phyloP scores from a whole-genome alignment of 2,329 filamentous ascomycete species.

The Fusarium sp. region DNA sequence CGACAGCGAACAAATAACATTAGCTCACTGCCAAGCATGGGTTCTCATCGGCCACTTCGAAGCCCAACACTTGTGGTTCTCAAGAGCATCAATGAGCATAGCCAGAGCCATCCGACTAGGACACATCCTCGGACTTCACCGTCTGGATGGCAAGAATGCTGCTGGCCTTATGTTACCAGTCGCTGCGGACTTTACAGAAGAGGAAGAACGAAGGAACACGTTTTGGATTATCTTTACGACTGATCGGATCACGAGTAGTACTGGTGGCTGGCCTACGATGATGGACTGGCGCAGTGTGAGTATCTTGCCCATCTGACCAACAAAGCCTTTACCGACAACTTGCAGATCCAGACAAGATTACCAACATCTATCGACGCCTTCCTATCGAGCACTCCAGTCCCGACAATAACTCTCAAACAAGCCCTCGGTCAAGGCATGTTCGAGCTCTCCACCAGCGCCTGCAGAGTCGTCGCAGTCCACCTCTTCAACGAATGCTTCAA shows the following conservation, averaged over 20 bases:
- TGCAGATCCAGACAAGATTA: constrained; percentile 20
- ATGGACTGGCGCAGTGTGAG: constrained; percentile 64
- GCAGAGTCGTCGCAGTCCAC: constrained; percentile 33
- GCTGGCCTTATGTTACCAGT: constrained; percentile 56
- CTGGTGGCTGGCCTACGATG: constrained; percentile 87
- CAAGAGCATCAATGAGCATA: constrained; percentile 81
- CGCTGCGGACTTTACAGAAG: constrained; percentile 79
- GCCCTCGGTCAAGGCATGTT: constrained; percentile 33
- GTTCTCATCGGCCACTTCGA: constrained; percentile 77
- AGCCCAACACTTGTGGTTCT: constrained; percentile 83
- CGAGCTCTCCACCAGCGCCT: constrained; percentile 35
- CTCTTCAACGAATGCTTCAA: constrained; percentile 38
- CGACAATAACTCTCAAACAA: constrained; percentile 27
- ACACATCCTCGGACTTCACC: constrained; percentile 84
- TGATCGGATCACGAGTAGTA: constrained; percentile 83
- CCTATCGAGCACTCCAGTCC: constrained; percentile 46
- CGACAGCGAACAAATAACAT: constrained; percentile 60
- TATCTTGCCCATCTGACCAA: no score
- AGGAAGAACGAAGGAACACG: constrained; percentile 75
- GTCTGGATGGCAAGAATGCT: constrained; percentile 48
- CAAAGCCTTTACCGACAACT: no score
- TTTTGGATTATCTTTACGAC: constrained; percentile 85
- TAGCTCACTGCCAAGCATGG: constrained; percentile 78
- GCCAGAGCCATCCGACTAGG: constrained; percentile 75
- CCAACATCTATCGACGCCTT: constrained; percentile 25